Evolutionary conservation across 306 rosid genomes (phyloP), one percentile per base, ranked within the genome.

Genomic region (Castanopsis chinensis): DNA sequence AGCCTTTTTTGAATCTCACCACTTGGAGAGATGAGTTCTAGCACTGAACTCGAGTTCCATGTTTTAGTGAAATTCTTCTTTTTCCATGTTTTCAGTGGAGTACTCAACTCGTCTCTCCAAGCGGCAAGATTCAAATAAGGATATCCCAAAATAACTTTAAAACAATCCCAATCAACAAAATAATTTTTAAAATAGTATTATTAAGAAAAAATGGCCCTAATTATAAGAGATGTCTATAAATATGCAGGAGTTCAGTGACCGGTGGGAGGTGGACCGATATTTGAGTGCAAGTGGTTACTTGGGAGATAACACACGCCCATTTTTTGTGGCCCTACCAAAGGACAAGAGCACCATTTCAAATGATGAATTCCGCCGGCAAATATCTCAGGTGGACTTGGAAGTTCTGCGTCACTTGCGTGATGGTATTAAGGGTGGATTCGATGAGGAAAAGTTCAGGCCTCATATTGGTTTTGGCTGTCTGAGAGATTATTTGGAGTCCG

Each of bases 181-280:
- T 41, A 2, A 7, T 41, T 41, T 37, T 41, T 33, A 41, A 2
- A 41, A 8, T 41, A 41, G 45, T 41, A 41, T 41, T 41, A 7
- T 41, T 41, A 41, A 41, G 45, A 41, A 41, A 41, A 41, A 41
- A 41, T 41, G 45, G 45, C 45, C 45, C 45, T 41, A 41, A 41
- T 41, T 41, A 41, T 41, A 41, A 41, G 11, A 41, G 11, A 10
- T 49, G 59, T 55, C n/a, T 77, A 55, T 73, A 80, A 21, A 19
- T 67, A 54, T 78, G 84, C 90, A 95, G 99, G 99, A 95, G 80
- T 95, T 95, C 76, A 67, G 86, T 83, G 99, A 95, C 53, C 77
- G 97, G 76, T 95, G 98, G 99, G 99, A 95, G 88, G 99, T 95
- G 84, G 99, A 95, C 87, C 91, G 94, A 15, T 95, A 95, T 86